Evolutionary conservation across 805 yeast species (phyloP).

Genomic region (Jamesozyma jinghongensis): DNA sequence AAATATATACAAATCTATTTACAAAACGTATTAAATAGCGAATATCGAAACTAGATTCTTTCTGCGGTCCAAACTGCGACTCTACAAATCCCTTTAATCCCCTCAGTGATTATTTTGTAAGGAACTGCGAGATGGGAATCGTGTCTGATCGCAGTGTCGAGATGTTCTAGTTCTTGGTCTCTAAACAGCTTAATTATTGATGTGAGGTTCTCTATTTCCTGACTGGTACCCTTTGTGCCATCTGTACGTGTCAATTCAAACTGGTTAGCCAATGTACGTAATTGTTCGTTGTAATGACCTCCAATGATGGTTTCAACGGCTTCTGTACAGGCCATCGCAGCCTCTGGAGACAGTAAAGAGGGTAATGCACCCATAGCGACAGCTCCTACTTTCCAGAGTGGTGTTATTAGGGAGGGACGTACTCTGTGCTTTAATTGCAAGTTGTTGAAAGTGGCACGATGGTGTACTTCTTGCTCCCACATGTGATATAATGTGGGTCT

Average conservation of each 20-base stretch:
- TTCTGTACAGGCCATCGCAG: slow-evolving; percentile 99
- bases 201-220: slow-evolving; percentile 51
- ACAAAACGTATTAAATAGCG: too few species aligned
- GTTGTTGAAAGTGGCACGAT: slow-evolving; percentile 73
- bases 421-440: slow-evolving; percentile 71
- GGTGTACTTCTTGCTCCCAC: slow-evolving; percentile 98
- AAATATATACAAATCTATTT: too few species aligned
- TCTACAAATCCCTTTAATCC: slow-evolving; percentile 70
- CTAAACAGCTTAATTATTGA: slow-evolving; percentile 64
- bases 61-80: slow-evolving; percentile 93
- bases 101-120: slow-evolving; percentile 78
- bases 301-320: slow-evolving; percentile 99
- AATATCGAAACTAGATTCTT: slow-evolving; percentile 39
- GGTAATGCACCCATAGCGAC: slow-evolving; percentile 78
- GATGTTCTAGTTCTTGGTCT: slow-evolving; percentile 91
- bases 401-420: slow-evolving; percentile 86
- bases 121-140: slow-evolving; percentile 94
- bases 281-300: slow-evolving; percentile 85
- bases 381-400: slow-evolving; percentile 90
- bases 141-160: slow-evolving; percentile 84
- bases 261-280: slow-evolving; percentile 64
- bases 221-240: slow-evolving; percentile 23
- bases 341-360: slow-evolving; percentile 81
- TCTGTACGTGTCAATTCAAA: slow-evolving; percentile 38
- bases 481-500: slow-evolving; percentile 79